phyloP scores from a whole-genome alignment of 495 filamentous ascomycete species.

The Penicillium psychrofluorescens region DNA sequence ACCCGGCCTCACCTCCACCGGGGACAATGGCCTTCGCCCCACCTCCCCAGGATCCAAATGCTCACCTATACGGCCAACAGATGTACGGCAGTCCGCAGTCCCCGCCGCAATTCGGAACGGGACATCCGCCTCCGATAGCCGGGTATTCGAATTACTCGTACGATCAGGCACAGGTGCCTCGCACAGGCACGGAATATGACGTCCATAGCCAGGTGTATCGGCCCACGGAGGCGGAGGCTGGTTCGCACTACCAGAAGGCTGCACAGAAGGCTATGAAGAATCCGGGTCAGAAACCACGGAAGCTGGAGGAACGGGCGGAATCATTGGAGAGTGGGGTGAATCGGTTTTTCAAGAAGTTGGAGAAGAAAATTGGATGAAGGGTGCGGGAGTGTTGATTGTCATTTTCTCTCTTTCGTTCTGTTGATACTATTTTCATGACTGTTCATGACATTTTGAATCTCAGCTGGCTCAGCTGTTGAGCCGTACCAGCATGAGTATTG shows the following conservation, averaged over 20 bases:
- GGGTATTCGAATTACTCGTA: slow-evolving; percentile 57
- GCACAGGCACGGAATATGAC: slow-evolving; percentile 45
- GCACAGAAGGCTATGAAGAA: slow-evolving; percentile 47
- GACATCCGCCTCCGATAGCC: slow-evolving; percentile 20
- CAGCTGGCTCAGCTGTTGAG: not conserved
- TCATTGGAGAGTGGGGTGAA: slow-evolving; percentile 71
- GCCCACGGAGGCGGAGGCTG: slow-evolving; percentile 59
- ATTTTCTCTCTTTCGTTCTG: not conserved
- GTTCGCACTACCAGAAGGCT: slow-evolving; percentile 33
- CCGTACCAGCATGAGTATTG: not conserved
- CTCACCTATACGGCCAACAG: slow-evolving; percentile 30
- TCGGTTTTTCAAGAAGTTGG: slow-evolving; percentile 78
- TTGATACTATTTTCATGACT: not conserved
- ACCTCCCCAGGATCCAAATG: slow-evolving; percentile 40
- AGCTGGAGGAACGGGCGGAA: slow-evolving; percentile 61
- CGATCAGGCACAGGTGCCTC: slow-evolving; percentile 25
- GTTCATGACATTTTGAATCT: not conserved
- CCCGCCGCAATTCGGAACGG: slow-evolving; percentile 10
- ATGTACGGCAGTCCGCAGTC: slow-evolving; percentile 13
- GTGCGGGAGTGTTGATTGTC: not conserved
- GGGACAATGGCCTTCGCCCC: slow-evolving; percentile 35
- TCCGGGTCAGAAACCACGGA: slow-evolving; percentile 39
- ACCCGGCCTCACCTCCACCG: slow-evolving; percentile 4
- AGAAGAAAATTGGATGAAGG: slow-evolving; percentile 64
- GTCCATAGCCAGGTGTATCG: slow-evolving; percentile 74